Conservation (phyloP, 176 grass and related monocot species). For the Musa itinerans region DNA sequence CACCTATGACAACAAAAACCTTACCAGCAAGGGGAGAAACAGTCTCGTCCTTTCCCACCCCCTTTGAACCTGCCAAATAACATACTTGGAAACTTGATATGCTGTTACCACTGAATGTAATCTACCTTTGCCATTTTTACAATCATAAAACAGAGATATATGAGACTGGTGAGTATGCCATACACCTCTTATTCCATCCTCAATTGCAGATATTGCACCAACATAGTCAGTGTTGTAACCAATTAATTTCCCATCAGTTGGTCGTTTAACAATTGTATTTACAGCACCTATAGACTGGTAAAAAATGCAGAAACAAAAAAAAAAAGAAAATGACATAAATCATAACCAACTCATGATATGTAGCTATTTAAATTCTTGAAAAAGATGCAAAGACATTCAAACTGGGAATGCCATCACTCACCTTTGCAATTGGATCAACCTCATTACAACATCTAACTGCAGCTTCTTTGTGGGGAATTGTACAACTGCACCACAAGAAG, state of each 20-base stretch:
- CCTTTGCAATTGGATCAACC: slow-evolving; percentile 91
- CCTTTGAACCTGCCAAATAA: neutral
- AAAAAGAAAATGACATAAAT: neutral
- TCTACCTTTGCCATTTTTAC: neutral
- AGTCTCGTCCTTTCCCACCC: neutral
- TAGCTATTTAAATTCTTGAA: neutral
- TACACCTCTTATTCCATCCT: slow-evolving; percentile 92
- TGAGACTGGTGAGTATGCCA: slow-evolving; percentile 22
- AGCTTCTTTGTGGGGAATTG: slow-evolving; percentile 91
- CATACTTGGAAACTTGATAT: neutral
- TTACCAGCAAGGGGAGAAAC: slow-evolving; percentile 67
- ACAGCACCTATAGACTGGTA: slow-evolving; percentile 80
- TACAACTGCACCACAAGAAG: slow-evolving; percentile 51
- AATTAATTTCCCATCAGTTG: slow-evolving; percentile 71
- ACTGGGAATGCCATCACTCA: slow-evolving; percentile 16
- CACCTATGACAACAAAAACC: slow-evolving; percentile 86
- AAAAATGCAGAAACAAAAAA: slow-evolving; percentile 23
- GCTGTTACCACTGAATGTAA: neutral
- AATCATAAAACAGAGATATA: neutral
- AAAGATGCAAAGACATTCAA: neutral
- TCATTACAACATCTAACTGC: slow-evolving; percentile 84
- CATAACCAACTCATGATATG: too few relatives aligned
- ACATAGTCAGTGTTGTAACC: slow-evolving; percentile 97
- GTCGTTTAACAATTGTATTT: slow-evolving; percentile 80
- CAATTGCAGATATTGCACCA: slow-evolving; percentile 97